Evolutionary conservation across 768 basidiomycete genomes (phyloP).

Genomic region (Boletus patriciae): DNA sequence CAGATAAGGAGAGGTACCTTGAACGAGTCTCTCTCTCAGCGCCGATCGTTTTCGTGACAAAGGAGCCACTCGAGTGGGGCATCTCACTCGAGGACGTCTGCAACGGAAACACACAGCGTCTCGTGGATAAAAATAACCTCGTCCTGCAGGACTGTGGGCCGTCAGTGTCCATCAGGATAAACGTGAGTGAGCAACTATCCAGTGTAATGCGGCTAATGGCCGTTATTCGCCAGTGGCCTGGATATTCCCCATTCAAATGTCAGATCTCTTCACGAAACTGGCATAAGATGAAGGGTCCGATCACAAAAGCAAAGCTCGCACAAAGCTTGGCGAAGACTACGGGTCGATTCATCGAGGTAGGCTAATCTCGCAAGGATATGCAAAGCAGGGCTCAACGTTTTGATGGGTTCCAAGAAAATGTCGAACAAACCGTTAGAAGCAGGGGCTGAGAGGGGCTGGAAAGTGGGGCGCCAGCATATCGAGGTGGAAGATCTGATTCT

Average conservation of each 20-base stretch:
- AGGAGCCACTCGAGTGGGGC: conserved; percentile 55
- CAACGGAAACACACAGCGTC: conserved; percentile 52
- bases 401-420: conserved; percentile 45
- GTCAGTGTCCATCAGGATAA: conserved; percentile 69
- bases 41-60: conserved; percentile 61
- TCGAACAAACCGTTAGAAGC: conserved; percentile 51
- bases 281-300: conserved; percentile 68
- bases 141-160: conserved; percentile 69
- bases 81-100: conserved; percentile 61
- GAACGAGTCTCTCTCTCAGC: conserved; percentile 59
- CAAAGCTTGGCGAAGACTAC: conserved; percentile 71
- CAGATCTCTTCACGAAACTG: conserved; percentile 78
- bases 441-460: conserved; percentile 54
- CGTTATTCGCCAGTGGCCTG: conserved; percentile 60
- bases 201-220: background rate
- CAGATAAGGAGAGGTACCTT: conserved; percentile 70
- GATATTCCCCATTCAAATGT: conserved; percentile 67
- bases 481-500: conserved; percentile 63
- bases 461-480: conserved; percentile 54
- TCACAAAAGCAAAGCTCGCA: conserved; percentile 67
- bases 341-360: conserved; percentile 59
- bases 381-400: background rate
- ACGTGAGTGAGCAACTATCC: conserved; percentile 39
- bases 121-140: conserved; percentile 53
- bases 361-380: conserved; percentile 13